phyloP scores from a whole-genome alignment of 1,284 basidiomycete genomes.

The Moesziomyces antarcticus region DNA sequence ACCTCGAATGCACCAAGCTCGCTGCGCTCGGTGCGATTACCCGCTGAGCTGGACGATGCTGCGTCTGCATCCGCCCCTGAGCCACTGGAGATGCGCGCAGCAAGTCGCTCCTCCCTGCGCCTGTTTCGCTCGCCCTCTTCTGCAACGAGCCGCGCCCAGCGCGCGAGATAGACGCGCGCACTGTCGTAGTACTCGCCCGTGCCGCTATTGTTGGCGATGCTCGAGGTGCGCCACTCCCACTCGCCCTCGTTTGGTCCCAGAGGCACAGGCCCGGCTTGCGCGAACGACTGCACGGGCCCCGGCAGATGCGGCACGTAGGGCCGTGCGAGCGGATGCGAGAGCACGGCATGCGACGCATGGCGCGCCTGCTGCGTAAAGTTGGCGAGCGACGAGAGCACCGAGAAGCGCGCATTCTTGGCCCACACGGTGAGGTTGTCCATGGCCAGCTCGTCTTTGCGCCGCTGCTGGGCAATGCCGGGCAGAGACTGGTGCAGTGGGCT shows the following conservation, averaged over 20 bases:
- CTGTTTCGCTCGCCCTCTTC: slow-evolving; percentile 65
- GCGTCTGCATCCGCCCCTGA: not conserved
- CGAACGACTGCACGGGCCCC: slow-evolving; percentile 50
- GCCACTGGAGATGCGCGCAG: slow-evolving; percentile 2
- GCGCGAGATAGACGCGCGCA: slow-evolving; percentile 92
- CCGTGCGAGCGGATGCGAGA: slow-evolving; percentile 54
- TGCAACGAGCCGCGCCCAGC: slow-evolving; percentile 93
- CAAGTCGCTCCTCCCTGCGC: slow-evolving; percentile 38
- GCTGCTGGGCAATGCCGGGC: slow-evolving; percentile 9
- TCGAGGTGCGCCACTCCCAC: slow-evolving; percentile 52
- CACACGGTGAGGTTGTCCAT: slow-evolving; percentile 57
- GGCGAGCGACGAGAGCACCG: slow-evolving; percentile 60
- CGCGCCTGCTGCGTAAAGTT: slow-evolving; percentile 62
- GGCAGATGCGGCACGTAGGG: slow-evolving; percentile 55
- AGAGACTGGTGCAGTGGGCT: slow-evolving; percentile 43
- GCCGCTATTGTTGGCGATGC: slow-evolving; percentile 45
- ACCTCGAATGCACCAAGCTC: slow-evolving; percentile 57
- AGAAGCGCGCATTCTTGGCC: slow-evolving; percentile 62
- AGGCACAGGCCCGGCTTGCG: slow-evolving; percentile 63
- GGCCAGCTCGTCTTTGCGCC: slow-evolving; percentile 25
- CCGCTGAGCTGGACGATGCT: slow-evolving; percentile 3
- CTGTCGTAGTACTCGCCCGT: slow-evolving; percentile 83
- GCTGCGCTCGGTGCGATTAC: slow-evolving; percentile 23
- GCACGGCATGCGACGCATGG: slow-evolving; percentile 54
- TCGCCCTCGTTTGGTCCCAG: slow-evolving; percentile 54